Base-by-base conservation (phyloP, 768 basidiomycete species). In the Suillus decipiens region DNA sequence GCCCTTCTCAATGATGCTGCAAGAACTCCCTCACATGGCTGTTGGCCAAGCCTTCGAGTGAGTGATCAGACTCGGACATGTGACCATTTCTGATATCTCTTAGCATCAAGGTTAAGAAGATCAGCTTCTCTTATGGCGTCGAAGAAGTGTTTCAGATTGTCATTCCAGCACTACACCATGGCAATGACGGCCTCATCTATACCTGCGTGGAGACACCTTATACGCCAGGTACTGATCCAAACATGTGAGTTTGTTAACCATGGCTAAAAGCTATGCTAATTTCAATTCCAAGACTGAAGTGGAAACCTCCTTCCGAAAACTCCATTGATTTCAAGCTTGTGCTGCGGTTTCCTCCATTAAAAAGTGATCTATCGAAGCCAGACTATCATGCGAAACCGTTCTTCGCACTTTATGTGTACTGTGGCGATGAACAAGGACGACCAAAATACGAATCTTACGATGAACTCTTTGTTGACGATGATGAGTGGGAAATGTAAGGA, bases 221-320 rank as follows among this genome's bases (percentile, higher is more conserved):
- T 69, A 80, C 81, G 11, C 68, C 86, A 1, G 94, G 92, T 31
- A 99, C 97, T 12, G 97, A 99, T 72, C 72, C 77, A 4, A 92
- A 92, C 66, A 94, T 99, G 96, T 97, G 64, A 69, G 88, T 60
- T 22, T 41, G 28, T 63, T 55, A 4, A 28, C 17, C 22, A 28
- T 58, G 5, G 11, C 33, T 58, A 41, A 53, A 31, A 36, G 48
- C 56, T 22, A 19, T 36, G 43, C 68, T 59, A 61, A 41, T 39
- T 64, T 65, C 12, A 37, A 28, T 66, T 54, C 19, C 39, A 59
- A 99, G 96, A 66, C 76, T 99, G 71, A 99, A 99, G 76, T 99
- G 97, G 97, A 99, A 99, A 75, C 95, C 96, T 1, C 95, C 97
- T 0, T 92, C 90, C 2, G 96, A 99, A 72, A 99, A 99, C 73